Base-by-base conservation (phyloP, 176 grass and related monocot species). In the Oryza meridionalis region DNA sequence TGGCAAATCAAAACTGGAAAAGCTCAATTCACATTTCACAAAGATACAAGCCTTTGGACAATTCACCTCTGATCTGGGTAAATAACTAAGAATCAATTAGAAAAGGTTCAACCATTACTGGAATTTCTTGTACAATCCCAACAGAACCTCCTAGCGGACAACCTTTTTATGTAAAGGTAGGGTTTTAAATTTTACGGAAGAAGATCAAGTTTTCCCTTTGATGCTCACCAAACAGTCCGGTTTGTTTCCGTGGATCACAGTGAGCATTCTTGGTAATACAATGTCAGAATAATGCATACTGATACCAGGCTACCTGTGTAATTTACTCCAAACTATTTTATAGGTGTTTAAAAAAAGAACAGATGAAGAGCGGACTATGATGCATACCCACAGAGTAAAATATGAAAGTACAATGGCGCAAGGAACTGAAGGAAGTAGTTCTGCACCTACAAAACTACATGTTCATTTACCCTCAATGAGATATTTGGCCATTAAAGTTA, bases 381-480 rank as follows among this genome's bases (percentile, higher is more conserved):
- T 38, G 21, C 33, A 79, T 45, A 71, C 33, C 55, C 16, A 71
- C 32, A 62, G 74, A 63, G 58, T 86, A 44, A 53, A 66, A 7
- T 24, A 72, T 81, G 25, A 55, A 81, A 44, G 2, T 44, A 47
- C 25, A 33, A 83, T 83, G 58, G 16, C 40, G 47, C 17, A 65
- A 74, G 17, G 22, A 81, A 75, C n/a, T 19, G 16, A 55, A 19
- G 51, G 17, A 55, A 55, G 51, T 73, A 51, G 14, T 61, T 42
- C 33, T 74, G 31, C 66, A 33, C 33, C 37, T 84, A 69, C 22
- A 50, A 85, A 62, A 81, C 22, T 58, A 87, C 72, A 81, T 58
- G 15, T 64, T 49, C 77, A 70, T 82, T 82, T 70, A 63, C 16
- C 38, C 12, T 62, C 40, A 32, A 45, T 47, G 25, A 51, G 31